Conservation (phyloP, 805 yeast species). For the Kodamaea nitidulidarum region DNA sequence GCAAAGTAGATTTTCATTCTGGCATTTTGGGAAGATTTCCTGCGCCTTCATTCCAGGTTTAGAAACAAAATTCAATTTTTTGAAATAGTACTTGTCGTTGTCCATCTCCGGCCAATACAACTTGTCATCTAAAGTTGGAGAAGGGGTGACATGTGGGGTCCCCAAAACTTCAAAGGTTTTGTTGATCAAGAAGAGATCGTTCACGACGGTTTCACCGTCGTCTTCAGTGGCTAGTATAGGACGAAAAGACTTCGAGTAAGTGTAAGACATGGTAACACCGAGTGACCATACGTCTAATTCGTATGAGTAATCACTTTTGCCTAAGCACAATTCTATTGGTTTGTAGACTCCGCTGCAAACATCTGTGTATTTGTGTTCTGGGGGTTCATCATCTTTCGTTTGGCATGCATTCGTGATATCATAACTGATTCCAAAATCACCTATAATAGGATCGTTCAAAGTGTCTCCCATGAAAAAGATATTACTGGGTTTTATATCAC, state of each 20-base stretch:
- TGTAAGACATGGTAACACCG: slow-evolving; percentile 56
- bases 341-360: slow-evolving; percentile 66
- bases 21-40: slow-evolving; percentile 35
- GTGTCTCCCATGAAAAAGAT: slow-evolving; percentile 23
- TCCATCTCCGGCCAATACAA: slow-evolving; percentile 37
- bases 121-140: slow-evolving; percentile 7
- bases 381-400: slow-evolving; percentile 40
- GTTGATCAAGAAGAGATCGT: slow-evolving; percentile 58
- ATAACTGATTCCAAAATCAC: slow-evolving; percentile 63
- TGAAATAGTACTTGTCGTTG: slow-evolving; percentile 26
- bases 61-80: slow-evolving; percentile 20
- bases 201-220: slow-evolving; percentile 35
- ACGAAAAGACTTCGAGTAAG: slow-evolving; percentile 35
- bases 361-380: slow-evolving; percentile 43
- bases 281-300: slow-evolving; percentile 71
- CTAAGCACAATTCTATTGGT: slow-evolving; percentile 71
- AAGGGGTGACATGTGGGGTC: slow-evolving; percentile 43
- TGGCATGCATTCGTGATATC: slow-evolving; percentile 15
- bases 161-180: slow-evolving; percentile 58
- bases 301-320: slow-evolving; percentile 48
- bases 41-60: slow-evolving; percentile 15
- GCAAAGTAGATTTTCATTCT: not conserved
- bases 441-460: slow-evolving; percentile 32
- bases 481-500: slow-evolving; percentile 40
- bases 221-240: slow-evolving; percentile 34